These are phyloP conservation scores for Astraeus odoratus DNA, from an alignment of 768 basidiomycete genomes.

Conservation along the genomic window DNA sequence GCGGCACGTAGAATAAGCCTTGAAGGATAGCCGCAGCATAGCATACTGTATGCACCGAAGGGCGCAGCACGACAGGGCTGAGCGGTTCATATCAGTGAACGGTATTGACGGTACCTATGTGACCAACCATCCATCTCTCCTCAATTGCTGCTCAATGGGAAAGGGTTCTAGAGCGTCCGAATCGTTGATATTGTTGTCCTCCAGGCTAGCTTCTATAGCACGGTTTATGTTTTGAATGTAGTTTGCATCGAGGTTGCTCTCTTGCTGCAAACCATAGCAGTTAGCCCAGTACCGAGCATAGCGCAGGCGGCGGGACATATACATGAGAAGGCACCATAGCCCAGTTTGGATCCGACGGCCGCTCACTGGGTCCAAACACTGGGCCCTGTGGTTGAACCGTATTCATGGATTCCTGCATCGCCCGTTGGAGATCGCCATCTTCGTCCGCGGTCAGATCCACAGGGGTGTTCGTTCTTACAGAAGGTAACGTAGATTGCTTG, in stretches of 20 bases:
- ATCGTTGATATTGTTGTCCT: slow-evolving; percentile 35
- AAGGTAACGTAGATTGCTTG: slow-evolving; percentile 4
- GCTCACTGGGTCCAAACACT: slow-evolving; percentile 41
- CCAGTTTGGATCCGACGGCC: slow-evolving; percentile 57
- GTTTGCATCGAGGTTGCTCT: slow-evolving; percentile 31
- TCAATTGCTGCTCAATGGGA: slow-evolving; percentile 44
- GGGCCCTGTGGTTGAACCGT: slow-evolving; percentile 21
- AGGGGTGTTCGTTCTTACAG: slow-evolving; percentile 22
- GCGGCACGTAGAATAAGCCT: slow-evolving; percentile 62
- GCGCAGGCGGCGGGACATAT: slow-evolving; percentile 3
- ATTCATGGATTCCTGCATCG: slow-evolving; percentile 48
- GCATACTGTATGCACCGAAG: slow-evolving; percentile 41
- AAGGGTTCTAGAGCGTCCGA: slow-evolving; percentile 44
- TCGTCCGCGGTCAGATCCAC: slow-evolving; percentile 56
- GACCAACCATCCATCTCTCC: slow-evolving; percentile 53
- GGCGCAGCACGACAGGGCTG: slow-evolving; percentile 69
- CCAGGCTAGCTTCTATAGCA: slow-evolving; percentile 66
- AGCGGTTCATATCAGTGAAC: not conserved
- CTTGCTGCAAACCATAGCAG: slow-evolving; percentile 23
- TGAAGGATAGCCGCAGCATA: slow-evolving; percentile 53
- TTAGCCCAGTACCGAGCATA: not conserved
- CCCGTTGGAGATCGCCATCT: slow-evolving; percentile 42
- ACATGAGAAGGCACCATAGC: slow-evolving; percentile 61
- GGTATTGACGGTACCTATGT: not conserved
- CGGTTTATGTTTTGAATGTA: slow-evolving; percentile 62